A percentile compares a stretch with the other conserved stretches of the same genome.
These are phyloP conservation scores for Adansonia rubrostipa DNA, from an alignment of 441 rosid species.

Conservation along the genomic window DNA sequence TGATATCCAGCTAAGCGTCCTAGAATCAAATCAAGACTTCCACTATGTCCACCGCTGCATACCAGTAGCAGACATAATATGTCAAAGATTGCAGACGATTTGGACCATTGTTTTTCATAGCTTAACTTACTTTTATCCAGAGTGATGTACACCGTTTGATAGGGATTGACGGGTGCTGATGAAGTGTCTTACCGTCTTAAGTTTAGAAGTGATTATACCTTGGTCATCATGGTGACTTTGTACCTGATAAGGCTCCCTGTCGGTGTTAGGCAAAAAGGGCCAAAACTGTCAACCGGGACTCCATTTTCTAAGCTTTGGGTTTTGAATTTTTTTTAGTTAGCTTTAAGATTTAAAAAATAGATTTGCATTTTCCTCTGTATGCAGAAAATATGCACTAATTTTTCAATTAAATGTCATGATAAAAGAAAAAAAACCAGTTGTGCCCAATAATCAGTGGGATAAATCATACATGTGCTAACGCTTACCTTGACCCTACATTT, in stretches of 20 bases:
- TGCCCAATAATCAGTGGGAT: background rate
- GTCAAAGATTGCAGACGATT: slow-evolving; percentile 17
- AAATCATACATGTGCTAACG: slow-evolving; percentile 14
- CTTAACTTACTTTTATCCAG: background rate
- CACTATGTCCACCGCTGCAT: background rate
- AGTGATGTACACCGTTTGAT: slow-evolving; percentile 20
- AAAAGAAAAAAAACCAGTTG: background rate
- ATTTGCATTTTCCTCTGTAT: background rate
- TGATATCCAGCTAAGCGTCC: background rate
- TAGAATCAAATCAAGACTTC: background rate
- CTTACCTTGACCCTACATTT: background rate
- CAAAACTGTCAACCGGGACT: background rate
- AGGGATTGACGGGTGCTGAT: slow-evolving; percentile 9
- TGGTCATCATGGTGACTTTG: background rate
- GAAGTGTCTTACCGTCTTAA: background rate
- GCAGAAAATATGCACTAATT: too few species aligned
- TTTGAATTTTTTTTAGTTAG: background rate
- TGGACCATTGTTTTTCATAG: background rate
- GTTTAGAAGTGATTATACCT: background rate
- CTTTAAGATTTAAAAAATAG: background rate
- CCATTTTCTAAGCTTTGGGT: slow-evolving; percentile 6
- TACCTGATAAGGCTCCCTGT: slow-evolving; percentile 4
- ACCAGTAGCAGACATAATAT: background rate
- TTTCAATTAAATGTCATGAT: too few species aligned
- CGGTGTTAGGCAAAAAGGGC: slow-evolving; percentile 10